Evolutionary conservation across 2,329 filamentous ascomycete species (phyloP).

Genomic region (Arthrobotrys entomopaga): DNA sequence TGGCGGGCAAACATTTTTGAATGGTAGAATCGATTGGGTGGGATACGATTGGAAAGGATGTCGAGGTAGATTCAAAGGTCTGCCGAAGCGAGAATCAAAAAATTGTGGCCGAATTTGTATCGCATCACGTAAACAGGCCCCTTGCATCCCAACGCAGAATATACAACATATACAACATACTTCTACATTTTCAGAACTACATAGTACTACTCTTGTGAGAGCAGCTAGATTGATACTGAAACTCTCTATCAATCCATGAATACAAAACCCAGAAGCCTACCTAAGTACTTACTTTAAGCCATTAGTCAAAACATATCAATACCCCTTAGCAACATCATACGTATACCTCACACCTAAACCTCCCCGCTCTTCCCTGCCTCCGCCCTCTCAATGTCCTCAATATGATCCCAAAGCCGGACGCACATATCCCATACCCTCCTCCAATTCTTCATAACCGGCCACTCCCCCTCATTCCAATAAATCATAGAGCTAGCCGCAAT

Average conservation of each 20-base stretch:
- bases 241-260: too few species aligned
- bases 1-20: conserved; percentile 50
- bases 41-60: conserved; percentile 8
- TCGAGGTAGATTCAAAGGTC: conserved; percentile 11
- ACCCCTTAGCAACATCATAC: too few species aligned
- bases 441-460: not conserved
- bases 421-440: conserved; percentile 29
- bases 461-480: not conserved
- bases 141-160: conserved; percentile 33
- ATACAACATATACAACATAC: conserved; percentile 20
- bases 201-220: too few species aligned
- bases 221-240: too few species aligned
- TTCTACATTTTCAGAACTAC: too few species aligned
- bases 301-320: too few species aligned
- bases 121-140: conserved; percentile 42
- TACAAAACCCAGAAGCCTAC: too few species aligned
- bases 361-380: too few species aligned
- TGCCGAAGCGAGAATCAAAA: conserved; percentile 6
- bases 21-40: conserved; percentile 5
- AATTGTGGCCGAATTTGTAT: conserved; percentile 20
- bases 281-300: too few species aligned
- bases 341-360: too few species aligned
- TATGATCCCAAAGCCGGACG: conserved; percentile 16
- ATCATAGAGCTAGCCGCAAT: not conserved
- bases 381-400: conserved; percentile 1